A percentile compares a stretch with the other conserved stretches of the same genome.
Conservation (phyloP, 1,284 basidiomycete genomes). For the Puccinia novopanici region DNA sequence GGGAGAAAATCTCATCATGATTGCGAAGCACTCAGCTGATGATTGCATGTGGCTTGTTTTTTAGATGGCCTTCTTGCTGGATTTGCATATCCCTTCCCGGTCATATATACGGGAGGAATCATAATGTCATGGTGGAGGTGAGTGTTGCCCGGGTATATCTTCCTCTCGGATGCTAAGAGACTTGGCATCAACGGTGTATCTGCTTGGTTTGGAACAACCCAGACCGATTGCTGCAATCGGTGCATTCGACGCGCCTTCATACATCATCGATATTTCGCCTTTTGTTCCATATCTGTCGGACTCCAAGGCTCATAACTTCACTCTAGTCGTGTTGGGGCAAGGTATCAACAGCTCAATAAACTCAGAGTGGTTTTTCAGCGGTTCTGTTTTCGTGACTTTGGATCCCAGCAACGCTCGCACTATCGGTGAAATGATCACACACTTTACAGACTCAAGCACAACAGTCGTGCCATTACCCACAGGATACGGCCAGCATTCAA, state of each 20-base stretch:
- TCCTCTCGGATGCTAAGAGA: neutral
- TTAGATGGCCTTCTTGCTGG: conserved; percentile 70
- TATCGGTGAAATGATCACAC: conserved; percentile 20
- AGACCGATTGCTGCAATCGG: conserved; percentile 75
- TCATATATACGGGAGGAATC: conserved; percentile 79
- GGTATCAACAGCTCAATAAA: conserved; percentile 69
- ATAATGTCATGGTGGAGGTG: conserved; percentile 69
- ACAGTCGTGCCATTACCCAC: neutral
- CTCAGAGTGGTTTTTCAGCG: conserved; percentile 74
- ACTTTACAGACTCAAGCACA: neutral
- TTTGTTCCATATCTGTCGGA: conserved; percentile 73
- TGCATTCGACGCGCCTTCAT: conserved; percentile 74
- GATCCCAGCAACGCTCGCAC: conserved; percentile 40
- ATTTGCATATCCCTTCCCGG: conserved; percentile 73
- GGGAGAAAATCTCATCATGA: neutral
- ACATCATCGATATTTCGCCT: conserved; percentile 75
- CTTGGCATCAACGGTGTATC: neutral
- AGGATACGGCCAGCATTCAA: neutral
- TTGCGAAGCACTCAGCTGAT: neutral
- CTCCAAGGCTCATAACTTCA: conserved; percentile 69
- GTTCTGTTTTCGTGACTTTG: conserved; percentile 68
- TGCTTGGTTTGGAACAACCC: neutral
- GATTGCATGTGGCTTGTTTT: neutral
- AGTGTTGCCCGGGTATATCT: conserved; percentile 9
- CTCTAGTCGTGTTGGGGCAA: conserved; percentile 72